Evolutionary conservation across 148 eudicot genomes (phyloP).

Genomic region (Rhododendron mucronatum): DNA sequence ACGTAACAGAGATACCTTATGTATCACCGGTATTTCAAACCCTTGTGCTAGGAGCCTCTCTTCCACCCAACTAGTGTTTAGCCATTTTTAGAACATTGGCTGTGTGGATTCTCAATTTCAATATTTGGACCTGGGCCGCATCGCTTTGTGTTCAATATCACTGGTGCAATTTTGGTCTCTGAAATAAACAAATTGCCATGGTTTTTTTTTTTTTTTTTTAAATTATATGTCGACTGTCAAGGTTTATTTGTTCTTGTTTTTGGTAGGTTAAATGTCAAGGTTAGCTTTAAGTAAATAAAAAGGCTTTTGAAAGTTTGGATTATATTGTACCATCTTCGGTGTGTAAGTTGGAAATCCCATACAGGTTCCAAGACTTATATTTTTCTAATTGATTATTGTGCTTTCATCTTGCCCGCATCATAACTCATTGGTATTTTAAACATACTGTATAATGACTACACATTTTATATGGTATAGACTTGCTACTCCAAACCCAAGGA

Average conservation of each 20-base stretch:
- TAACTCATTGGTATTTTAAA: background rate
- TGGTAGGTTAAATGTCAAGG: background rate
- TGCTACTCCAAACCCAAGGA: slow-evolving; percentile 66
- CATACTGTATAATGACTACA: background rate
- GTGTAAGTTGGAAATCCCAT: background rate
- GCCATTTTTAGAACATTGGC: background rate
- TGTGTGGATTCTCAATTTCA: background rate
- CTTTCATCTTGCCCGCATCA: background rate
- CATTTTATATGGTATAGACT: slow-evolving; percentile 48
- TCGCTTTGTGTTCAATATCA: background rate
- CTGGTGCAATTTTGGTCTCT: background rate
- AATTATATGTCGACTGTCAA: background rate
- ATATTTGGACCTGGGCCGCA: background rate
- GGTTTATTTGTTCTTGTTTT: background rate
- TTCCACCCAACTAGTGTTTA: background rate
- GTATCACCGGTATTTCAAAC: background rate
- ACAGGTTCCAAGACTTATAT: background rate
- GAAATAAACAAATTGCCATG: background rate
- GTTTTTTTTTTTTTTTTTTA: background rate
- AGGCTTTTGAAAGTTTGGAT: background rate
- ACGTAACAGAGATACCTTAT: background rate
- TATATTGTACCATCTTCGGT: background rate
- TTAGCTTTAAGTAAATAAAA: background rate
- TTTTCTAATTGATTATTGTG: slow-evolving; percentile 2
- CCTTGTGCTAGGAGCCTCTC: background rate